These are phyloP conservation scores for Chiua sp. DNA, from an alignment of 1,284 basidiomycete species.

Conservation along the genomic window DNA sequence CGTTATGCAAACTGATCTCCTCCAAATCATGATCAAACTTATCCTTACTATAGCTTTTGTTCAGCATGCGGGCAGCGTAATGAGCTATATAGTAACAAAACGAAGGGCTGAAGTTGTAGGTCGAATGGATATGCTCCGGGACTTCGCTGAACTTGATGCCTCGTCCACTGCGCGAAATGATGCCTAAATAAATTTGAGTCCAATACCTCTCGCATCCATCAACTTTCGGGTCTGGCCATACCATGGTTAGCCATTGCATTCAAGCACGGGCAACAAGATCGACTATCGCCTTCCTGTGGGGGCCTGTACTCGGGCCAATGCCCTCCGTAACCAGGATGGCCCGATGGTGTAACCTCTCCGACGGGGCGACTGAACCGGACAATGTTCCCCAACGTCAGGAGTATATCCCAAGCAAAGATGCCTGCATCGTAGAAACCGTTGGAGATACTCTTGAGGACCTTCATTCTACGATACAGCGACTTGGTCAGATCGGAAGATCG, in stretches of 20 bases:
- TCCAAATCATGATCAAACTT: constrained; percentile 65
- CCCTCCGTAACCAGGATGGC: constrained; percentile 61
- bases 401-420: constrained; percentile 56
- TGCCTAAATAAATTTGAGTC: constrained; percentile 48
- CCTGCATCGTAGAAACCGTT: constrained; percentile 14
- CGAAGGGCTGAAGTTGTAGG: constrained; percentile 69
- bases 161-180: constrained; percentile 67
- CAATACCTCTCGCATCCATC: background rate
- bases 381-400: constrained; percentile 59
- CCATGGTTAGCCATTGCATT: constrained; percentile 80
- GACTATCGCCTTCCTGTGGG: constrained; percentile 64
- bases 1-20: constrained; percentile 74
- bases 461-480: constrained; percentile 15
- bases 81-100: constrained; percentile 68
- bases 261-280: constrained; percentile 70
- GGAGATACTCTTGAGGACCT: constrained; percentile 13
- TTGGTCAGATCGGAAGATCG: background rate
- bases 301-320: constrained; percentile 70
- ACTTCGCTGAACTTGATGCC: constrained; percentile 67
- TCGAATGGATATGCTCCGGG: constrained; percentile 44
- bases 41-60: constrained; percentile 59
- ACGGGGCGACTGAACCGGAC: constrained; percentile 52
- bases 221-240: constrained; percentile 33
- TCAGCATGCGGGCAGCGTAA: constrained; percentile 59
- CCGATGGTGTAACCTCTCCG: constrained; percentile 58